phyloP scores from a whole-genome alignment of 495 filamentous ascomycete species.

The Emericellopsis terricola region DNA sequence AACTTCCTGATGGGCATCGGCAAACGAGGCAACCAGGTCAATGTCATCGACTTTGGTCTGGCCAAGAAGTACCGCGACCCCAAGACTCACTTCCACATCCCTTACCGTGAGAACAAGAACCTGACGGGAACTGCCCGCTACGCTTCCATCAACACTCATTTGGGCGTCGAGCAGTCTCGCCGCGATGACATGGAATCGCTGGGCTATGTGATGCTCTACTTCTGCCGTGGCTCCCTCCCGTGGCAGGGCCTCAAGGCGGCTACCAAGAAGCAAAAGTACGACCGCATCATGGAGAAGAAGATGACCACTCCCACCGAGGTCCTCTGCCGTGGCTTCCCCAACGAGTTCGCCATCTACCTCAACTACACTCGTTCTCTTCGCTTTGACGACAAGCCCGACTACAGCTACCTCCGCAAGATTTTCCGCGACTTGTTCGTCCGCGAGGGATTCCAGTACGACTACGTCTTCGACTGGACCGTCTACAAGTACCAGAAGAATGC shows the following conservation, averaged over 20 bases:
- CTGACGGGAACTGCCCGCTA: conserved; percentile 97
- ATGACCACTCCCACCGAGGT: conserved; percentile 99
- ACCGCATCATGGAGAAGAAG: conserved; percentile 99
- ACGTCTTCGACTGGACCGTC: conserved; percentile 99
- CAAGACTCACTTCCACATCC: conserved; percentile 99
- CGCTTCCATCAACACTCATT: conserved; percentile 96
- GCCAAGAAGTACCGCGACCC: conserved; percentile 99
- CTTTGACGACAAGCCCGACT: conserved; percentile 99
- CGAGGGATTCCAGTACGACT: conserved; percentile 99
- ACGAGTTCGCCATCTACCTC: conserved; percentile 98
- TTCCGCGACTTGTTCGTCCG: conserved; percentile 99
- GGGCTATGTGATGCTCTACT: conserved; percentile 99
- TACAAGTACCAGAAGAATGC: conserved; percentile 99
- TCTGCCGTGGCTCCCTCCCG: conserved; percentile 95
- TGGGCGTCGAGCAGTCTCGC: conserved; percentile 97
- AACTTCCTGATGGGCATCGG: conserved; percentile 99
- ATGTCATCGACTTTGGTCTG: conserved; percentile 98
- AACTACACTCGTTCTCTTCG: conserved; percentile 98
- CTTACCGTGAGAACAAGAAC: conserved; percentile 99
- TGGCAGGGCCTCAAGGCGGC: conserved; percentile 99
- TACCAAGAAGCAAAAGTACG: conserved; percentile 99
- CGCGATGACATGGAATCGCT: conserved; percentile 99
- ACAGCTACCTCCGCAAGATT: conserved; percentile 99
- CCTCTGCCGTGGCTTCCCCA: conserved; percentile 96
- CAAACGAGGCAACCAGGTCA: conserved; percentile 99